Conservation (phyloP, 2,329 filamentous ascomycete species). For the Colletotrichum higginsianum region DNA sequence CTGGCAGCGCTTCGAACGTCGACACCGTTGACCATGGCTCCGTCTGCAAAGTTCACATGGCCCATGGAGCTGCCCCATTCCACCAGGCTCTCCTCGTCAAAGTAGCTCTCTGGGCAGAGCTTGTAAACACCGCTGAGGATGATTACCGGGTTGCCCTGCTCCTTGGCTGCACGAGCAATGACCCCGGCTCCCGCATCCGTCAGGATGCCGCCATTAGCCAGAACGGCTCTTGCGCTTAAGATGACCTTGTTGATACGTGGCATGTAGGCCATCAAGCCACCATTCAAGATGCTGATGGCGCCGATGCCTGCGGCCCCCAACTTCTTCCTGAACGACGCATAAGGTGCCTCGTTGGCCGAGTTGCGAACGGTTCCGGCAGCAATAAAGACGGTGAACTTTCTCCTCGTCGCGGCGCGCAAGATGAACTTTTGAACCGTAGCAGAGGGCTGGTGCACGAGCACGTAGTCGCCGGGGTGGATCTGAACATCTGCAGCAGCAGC, state of each 20-base stretch:
- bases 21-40: slow-evolving; percentile 82
- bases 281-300: slow-evolving; percentile 87
- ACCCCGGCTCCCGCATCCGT: slow-evolving; percentile 87
- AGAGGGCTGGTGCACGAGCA: slow-evolving; percentile 90
- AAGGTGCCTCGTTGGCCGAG: slow-evolving; percentile 56
- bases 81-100: slow-evolving; percentile 84
- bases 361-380: slow-evolving; percentile 73
- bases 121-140: slow-evolving; percentile 95
- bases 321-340: slow-evolving; percentile 79
- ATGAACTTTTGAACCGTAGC: slow-evolving; percentile 92
- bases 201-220: slow-evolving; percentile 89
- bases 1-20: slow-evolving; percentile 85
- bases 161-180: slow-evolving; percentile 87
- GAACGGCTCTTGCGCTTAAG: slow-evolving; percentile 87
- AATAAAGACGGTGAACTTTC: slow-evolving; percentile 92
- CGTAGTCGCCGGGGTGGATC: slow-evolving; percentile 93
- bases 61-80: slow-evolving; percentile 88
- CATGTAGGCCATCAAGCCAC: slow-evolving; percentile 93
- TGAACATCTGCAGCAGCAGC: slow-evolving; percentile 90
- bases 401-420: slow-evolving; percentile 86
- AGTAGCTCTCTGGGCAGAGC: slow-evolving; percentile 90
- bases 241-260: slow-evolving; percentile 96
- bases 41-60: slow-evolving; percentile 84
- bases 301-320: slow-evolving; percentile 83
- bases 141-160: slow-evolving; percentile 87